Percentiles rank a stretch among this genome's conserved stretches.
Evolutionary conservation across 106 monocot species (phyloP).

Genomic region (Phalaenopsis aphrodite): DNA sequence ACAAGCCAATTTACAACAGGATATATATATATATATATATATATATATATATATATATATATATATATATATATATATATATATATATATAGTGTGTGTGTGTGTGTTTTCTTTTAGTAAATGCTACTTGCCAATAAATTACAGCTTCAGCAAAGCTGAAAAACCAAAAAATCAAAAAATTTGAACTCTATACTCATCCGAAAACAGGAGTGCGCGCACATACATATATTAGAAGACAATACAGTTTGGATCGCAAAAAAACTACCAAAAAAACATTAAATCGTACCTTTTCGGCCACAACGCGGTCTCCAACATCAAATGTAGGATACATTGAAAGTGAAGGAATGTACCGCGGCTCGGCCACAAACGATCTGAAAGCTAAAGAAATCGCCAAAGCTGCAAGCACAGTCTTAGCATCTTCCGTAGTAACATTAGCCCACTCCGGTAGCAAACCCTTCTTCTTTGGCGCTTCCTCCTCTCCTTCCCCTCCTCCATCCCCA

Average conservation of each 20-base stretch:
- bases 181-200: not conserved
- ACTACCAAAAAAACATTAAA: not conserved
- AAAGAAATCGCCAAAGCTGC: conserved; percentile 69
- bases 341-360: conserved; percentile 94
- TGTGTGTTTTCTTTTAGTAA: not conserved
- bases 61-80: too few relatives aligned
- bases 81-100: too few relatives aligned
- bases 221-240: not conserved
- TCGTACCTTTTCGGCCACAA: conserved; percentile 90
- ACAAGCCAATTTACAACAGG: too few relatives aligned
- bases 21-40: too few relatives aligned
- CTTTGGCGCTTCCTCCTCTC: conserved; percentile 31
- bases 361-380: conserved; percentile 81
- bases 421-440: conserved; percentile 53
- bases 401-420: conserved; percentile 84
- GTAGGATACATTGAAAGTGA: conserved; percentile 98
- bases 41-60: too few relatives aligned
- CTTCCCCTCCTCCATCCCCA: conserved; percentile 22
- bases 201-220: not conserved
- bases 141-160: not conserved
- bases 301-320: conserved; percentile 83
- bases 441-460: conserved; percentile 70
- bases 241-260: not conserved
- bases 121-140: not conserved
- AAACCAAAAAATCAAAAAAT: not conserved